Conservation (phyloP, 2,329 filamentous ascomycete genomes). For the Mollisiaceae sp. region DNA sequence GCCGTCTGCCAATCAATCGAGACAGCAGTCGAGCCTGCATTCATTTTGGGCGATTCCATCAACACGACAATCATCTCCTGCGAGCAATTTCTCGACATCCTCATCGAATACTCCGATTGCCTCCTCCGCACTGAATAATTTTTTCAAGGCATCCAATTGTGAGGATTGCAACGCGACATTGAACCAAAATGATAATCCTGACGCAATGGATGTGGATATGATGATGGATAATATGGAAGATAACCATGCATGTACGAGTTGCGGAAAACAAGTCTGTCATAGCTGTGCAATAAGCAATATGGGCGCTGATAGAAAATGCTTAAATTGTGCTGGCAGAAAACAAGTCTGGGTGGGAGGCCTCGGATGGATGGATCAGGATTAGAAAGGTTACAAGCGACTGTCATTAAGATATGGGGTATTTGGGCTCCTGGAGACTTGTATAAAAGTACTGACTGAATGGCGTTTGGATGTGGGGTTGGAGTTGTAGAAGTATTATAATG, state of each 20-base stretch:
- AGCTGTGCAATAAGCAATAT: conserved; percentile 64
- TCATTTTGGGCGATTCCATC: conserved; percentile 63
- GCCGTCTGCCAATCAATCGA: conserved; percentile 22
- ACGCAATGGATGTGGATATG: conserved; percentile 50
- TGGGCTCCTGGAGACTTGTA: background rate
- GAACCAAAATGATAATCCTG: conserved; percentile 32
- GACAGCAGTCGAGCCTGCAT: conserved; percentile 59
- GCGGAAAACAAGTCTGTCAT: conserved; percentile 61
- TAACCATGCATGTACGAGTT: conserved; percentile 52
- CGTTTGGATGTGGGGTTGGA: background rate
- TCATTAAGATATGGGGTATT: background rate
- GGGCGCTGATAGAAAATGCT: conserved; percentile 57
- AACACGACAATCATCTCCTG: conserved; percentile 42
- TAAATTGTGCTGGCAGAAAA: conserved; percentile 51
- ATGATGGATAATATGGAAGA: conserved; percentile 46
- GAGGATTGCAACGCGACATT: conserved; percentile 57
- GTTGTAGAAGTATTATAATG: background rate
- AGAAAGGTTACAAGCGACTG: background rate
- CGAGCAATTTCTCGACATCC: conserved; percentile 36
- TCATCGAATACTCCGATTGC: conserved; percentile 27
- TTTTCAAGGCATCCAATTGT: conserved; percentile 49
- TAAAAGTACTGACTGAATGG: background rate
- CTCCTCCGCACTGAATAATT: conserved; percentile 15
- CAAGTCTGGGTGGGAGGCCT: background rate
- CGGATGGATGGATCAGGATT: conserved; percentile 8